Evolutionary conservation across 345 rosid species (phyloP), one percentile per base, ranked within the genome.

Genomic region (Boechera retrofracta): DNA sequence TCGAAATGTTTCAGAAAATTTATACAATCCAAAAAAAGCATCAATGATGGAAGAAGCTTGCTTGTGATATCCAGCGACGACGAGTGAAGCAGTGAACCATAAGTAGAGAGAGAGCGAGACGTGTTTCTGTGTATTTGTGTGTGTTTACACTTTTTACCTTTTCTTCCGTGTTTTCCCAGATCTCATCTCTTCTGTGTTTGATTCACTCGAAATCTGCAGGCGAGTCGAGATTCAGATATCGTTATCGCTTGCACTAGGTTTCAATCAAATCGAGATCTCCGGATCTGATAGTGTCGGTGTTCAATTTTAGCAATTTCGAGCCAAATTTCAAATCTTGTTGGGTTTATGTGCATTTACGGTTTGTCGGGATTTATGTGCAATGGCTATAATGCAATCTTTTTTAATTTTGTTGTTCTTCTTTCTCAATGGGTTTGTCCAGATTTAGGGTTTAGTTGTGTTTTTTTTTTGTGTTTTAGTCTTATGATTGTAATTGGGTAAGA

Each of bases 171-270:
- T 21, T 21, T 21, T 21, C 21, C 33, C 74, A 66, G 63, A 51
- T 69, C 69, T 60, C 55, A 51, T 68, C 55, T 62, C 32, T 33
- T 56, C 6, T 6, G 67, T 24, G 16, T 56, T 24, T 33, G 21
- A 9, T 16, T 16, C 67, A 36, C 33, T 49, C 18, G 4, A 10
- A 49, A 42, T 59, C 66, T 29, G 63, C 47, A 60, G 8, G 70
- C 75, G 75, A 60, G 28, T 77, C 54, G 69, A 39, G 69, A 76
- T 62, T 61, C 75, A 69, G 76, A 70, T 70, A 76, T 70, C 59
- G 75, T 77, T 35, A 69, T 62, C 75, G 75, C 80, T 67, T 76
- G 67, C 78, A 67, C 32, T 16, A 52, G 26, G 26, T 35, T 60
- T 31, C 5, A 29, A 29, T 28, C 8, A 4, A 33, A 15, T 51